Evolutionary conservation across 495 filamentous ascomycete species (phyloP), one percentile per base, ranked within the genome.

Genomic region (Aspergillus affinis): DNA sequence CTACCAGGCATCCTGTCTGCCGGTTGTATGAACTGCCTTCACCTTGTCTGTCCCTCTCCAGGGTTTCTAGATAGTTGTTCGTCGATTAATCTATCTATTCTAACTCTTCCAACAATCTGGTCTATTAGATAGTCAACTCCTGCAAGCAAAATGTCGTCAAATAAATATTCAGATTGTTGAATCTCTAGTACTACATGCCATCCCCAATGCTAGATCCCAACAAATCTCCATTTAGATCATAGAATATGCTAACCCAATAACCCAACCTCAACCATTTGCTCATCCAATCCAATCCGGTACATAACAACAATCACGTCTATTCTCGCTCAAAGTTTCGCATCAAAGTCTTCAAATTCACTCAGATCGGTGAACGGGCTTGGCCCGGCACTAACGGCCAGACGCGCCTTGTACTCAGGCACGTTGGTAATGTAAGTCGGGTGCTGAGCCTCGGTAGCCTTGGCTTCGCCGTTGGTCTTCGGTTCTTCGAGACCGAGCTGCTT

Each of bases 291-390:
- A 7, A 19, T 5, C 32, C 19, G 23, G 12, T 13, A 57, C 29
- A n/a, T 45, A 56, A 54, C 2, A 19, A 54, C 36, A 32, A 19
- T 47, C 26, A 20, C 18, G 27, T 48, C 29, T 47, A 51, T 32
- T 27, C 41, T 51, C n/a, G 17, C 54, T 81, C 72, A 91, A 51
- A 94, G 82, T 76, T 94, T 94, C 13, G 89, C 73, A 54, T 87
- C 88, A 62, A 86, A 74, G 60, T 96, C 92, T 72, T 93, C 90
- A 67, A 89, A 96, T 58, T 91, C 90, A 61, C 77, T 88, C 51
- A 97, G 75, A 67, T 91, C 85, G 55, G 77, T 84, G n/a, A 90
- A 81, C 1, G 92, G 83, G 55, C 78, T 81, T 0, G 91, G 84
- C 0, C 89, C 92, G 26, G 81, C 76, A 61, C 84, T 92, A 49